Base-by-base conservation (phyloP, 139 green algal genomes). In the Chlorella vulgaris region DNA sequence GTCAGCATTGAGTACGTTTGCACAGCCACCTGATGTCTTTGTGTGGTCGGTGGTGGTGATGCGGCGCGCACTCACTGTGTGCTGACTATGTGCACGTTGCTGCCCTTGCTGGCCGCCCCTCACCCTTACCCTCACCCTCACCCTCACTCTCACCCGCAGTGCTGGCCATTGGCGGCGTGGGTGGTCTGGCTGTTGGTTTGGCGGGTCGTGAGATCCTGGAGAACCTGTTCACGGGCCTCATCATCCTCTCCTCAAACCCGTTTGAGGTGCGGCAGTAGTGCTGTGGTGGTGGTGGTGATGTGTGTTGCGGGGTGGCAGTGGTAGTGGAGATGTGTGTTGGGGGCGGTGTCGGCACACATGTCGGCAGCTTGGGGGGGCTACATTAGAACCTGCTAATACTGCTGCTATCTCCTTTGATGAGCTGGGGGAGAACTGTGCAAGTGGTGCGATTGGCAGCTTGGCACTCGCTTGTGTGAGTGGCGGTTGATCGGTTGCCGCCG, bases 201-300 rank as follows among this genome's bases (percentile, higher is more conserved):
- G 94, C 94, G 0, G 94, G 94, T 60, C 86, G 94, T 0, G 94
- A 98, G 87, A 97, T 98, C 66, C 90, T 95, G 74, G 94, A 98
- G 75, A 98, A 98, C 82, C 85, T 98, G 39, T 96, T 98, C 81
- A 97, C 94, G 43, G 94, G 94, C 63, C 92, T 98, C 76, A 93
- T 98, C 79, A 96, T 98, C 80, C 91, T 97, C 58, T 94, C 87
- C 31, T 85, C 79, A 50, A 87, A 87, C 76, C 87, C 89, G 8
- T 94, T 94, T 79, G 91, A 93, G 74, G 90, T 93, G 55, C 26
- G 78, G 8, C 13, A 8, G 31, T 40, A 26, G 68, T 33, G 31
- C 38, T 65, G 29, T 4, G 31, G n/a, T 35, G 35, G 2, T 21
- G 2, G 15, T 58, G 4, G 7, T 50, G 2, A 31, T 39, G 18